Evolutionary conservation across 305 asterid species (phyloP), one percentile per base, ranked within the genome.

Genomic region (Striga hermonthica): DNA sequence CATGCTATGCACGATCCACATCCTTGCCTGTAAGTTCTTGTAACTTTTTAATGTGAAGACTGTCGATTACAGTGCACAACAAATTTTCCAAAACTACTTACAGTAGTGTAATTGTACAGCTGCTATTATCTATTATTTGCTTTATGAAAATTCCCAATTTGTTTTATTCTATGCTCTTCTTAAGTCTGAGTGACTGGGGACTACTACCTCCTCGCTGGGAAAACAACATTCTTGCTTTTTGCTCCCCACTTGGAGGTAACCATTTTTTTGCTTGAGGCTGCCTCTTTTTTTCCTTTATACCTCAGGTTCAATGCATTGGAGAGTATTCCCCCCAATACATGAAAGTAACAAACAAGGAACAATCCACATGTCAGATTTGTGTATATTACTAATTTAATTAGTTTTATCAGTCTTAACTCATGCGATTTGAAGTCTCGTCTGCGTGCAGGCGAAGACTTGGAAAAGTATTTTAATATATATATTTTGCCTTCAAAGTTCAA

Each of bases 21-120:
- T 85, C 90, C 28, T 75, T 89, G 67, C 95, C 97, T 69, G 98
- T 91, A 83, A 84, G 98, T 82, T 71, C 56, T 96, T 69, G 98
- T 89, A 83, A 84, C 97, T 82, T 71, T 60, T 61, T 61, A 5
- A 31, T 63, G 49, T 62, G 58, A 50, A 31, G 28, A 64, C 39
- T 44, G 55, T 35, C 38, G 43, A 28, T 41, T 52, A 12, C 59
- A 9, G 7, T 63, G 10, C 13, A 2, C 36, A 16, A 65, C 50
- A 40, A 47, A 48, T 59, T 35, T 59, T 62, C 41, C 56, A 16
- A 52, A 59, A 61, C 62, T 58, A 72, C 39, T 43, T 40, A 14
- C 55, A 40, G 50, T 78, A 67, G 63, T 39, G 31, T 56, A 38
- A 43, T 56, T 22, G 31, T 22, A 22, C 31, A 22, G 31, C 31